Conservation (phyloP, 805 yeast species). For the Saturnispora serradocipensis region DNA sequence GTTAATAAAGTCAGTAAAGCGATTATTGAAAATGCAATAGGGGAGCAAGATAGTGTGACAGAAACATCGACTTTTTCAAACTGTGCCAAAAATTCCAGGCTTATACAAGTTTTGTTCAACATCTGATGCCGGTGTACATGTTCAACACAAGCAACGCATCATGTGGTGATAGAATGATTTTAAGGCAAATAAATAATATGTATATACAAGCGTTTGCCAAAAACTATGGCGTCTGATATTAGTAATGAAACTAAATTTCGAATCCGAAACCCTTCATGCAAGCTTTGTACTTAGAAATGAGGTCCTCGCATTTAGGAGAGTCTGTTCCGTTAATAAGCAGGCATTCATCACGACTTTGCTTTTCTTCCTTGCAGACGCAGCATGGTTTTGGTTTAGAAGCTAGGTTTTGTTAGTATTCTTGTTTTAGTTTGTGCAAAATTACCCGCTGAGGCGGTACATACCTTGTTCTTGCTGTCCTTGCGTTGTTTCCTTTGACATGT, state of each 20-base stretch:
- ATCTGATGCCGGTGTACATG: no score
- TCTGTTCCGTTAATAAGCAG: constrained; percentile 76
- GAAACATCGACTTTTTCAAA: no score
- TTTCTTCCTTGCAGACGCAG: constrained; percentile 75
- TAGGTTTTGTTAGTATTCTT: not conserved
- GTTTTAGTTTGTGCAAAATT: no score
- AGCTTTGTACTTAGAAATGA: constrained; percentile 62
- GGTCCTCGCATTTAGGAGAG: constrained; percentile 64
- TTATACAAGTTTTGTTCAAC: no score
- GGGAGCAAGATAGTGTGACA: no score
- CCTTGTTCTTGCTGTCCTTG: constrained; percentile 13
- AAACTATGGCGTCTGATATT: not conserved
- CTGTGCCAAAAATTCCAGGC: no score
- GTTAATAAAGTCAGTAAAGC: not conserved
- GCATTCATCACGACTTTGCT: constrained; percentile 72
- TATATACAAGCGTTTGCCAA: not conserved
- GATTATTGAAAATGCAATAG: no score
- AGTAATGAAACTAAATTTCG: constrained; percentile 28
- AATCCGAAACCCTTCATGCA: constrained; percentile 95
- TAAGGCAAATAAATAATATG: not conserved
- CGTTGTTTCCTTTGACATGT: constrained; percentile 12
- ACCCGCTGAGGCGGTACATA: constrained; percentile 11
- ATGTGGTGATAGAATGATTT: not conserved
- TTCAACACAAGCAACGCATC: no score
- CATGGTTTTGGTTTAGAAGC: constrained; percentile 80